Evolutionary conservation across 345 rosid genomes (phyloP), one percentile per base, ranked within the genome.

Genomic region (Erysimum cheiranthoides): DNA sequence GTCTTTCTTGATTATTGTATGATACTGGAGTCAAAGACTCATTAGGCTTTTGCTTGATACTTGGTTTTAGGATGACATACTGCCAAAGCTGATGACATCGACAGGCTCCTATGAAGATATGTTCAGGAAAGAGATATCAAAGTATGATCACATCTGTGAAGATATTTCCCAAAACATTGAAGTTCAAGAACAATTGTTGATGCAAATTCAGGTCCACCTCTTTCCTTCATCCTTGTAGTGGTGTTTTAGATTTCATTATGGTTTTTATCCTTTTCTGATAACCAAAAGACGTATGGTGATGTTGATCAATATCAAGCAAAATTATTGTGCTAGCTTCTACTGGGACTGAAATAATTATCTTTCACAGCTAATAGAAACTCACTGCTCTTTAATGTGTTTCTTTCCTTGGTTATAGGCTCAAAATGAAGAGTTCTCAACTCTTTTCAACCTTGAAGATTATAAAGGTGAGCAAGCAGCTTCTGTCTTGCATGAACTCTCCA

Each of bases 371-470:
- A 31, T 64, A 58, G 28, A 72, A 71, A 39, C 69, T 53, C 17
- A 61, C 16, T 68, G 21, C 51, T 54, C 25, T 45, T 32, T 78
- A 66, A 75, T 61, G 66, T 62, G 47, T 49, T 61, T 28, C 16
- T 32, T 75, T 12, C 70, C 56, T 62, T 66, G 70, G 45, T 54
- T 56, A 13, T 91, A 95, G 99, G 97, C 91, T 74, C 98, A 89
- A 81, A 95, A 90, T 84, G 94, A 88, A 35, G 86, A 92, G 57
- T 95, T 95, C 70, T 78, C 85, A 45, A 82, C 85, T 56, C 72
- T 92, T 77, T 95, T 95, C 78, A 95, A 89, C 74, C 93, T 95
- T 18, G 96, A 95, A 84, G 99, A 95, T 81, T 95, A 92, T 73
- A 95, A 87, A 92, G 97, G 99, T 92, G 68, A 61, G 75, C 70